Conservation (phyloP, 2,329 filamentous ascomycete genomes). For the Grosmannia huntii region DNA sequence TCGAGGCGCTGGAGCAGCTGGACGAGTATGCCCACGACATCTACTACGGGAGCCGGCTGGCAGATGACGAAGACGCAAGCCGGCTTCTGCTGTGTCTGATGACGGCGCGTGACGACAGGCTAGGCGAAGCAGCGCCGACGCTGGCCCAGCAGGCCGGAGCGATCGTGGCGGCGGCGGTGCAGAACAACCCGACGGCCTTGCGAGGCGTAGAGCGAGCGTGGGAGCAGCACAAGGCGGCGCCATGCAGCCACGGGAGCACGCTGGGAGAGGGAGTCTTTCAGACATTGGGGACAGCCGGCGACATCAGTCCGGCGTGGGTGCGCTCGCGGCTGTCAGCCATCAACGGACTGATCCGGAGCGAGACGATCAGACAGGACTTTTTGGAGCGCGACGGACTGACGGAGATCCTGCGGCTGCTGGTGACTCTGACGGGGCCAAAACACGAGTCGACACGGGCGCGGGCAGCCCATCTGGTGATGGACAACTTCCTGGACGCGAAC, state of each 20-base stretch:
- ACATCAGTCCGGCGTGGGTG: slow-evolving; percentile 14
- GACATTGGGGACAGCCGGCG: neutral
- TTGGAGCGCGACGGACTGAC: slow-evolving; percentile 39
- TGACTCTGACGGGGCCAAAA: slow-evolving; percentile 24
- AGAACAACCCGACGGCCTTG: slow-evolving; percentile 53
- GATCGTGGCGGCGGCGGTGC: slow-evolving; percentile 43
- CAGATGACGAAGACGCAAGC: slow-evolving; percentile 39
- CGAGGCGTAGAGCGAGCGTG: slow-evolving; percentile 36
- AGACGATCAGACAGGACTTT: slow-evolving; percentile 40
- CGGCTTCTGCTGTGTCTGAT: slow-evolving; percentile 46
- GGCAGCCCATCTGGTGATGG: slow-evolving; percentile 44
- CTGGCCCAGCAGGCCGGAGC: slow-evolving; percentile 40
- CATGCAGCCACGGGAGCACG: slow-evolving; percentile 20
- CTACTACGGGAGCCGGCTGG: slow-evolving; percentile 54
- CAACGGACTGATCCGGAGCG: slow-evolving; percentile 42
- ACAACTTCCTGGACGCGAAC: slow-evolving; percentile 53
- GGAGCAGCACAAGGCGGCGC: slow-evolving; percentile 25
- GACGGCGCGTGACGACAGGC: slow-evolving; percentile 17
- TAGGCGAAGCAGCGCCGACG: slow-evolving; percentile 14
- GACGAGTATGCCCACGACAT: slow-evolving; percentile 55
- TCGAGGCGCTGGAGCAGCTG: slow-evolving; percentile 42
- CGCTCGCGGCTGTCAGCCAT: slow-evolving; percentile 35
- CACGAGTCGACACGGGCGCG: slow-evolving; percentile 40
- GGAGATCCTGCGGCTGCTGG: slow-evolving; percentile 38
- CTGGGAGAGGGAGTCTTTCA: neutral